Evolutionary conservation across 2,329 filamentous ascomycete species (phyloP).

Genomic region (Onygena corvina): DNA sequence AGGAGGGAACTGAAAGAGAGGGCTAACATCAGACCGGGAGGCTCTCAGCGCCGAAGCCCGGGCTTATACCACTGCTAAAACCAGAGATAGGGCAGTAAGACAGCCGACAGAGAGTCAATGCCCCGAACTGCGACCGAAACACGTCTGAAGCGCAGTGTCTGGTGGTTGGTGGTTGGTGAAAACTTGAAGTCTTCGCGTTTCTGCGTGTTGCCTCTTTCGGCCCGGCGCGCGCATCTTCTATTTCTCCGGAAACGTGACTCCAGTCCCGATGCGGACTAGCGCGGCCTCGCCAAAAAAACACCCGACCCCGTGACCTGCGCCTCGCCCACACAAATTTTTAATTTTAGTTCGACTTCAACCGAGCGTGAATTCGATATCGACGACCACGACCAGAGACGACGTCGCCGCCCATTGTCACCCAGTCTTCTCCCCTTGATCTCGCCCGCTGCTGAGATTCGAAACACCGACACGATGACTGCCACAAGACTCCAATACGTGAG

Average conservation of each 20-base stretch:
- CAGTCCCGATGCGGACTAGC: constrained; percentile 20
- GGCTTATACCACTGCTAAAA: neutral
- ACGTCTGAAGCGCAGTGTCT: constrained; percentile 1
- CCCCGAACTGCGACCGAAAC: neutral
- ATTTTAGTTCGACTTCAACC: constrained; percentile 21
- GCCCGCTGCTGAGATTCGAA: constrained; percentile 31
- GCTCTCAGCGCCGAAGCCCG: neutral
- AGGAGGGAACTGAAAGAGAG: neutral
- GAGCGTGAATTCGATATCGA: constrained; percentile 27
- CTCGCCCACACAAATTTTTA: constrained; percentile 33
- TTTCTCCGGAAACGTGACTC: neutral
- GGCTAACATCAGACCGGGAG: neutral
- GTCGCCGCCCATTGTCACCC: constrained; percentile 28
- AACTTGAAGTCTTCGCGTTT: neutral
- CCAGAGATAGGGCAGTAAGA: neutral
- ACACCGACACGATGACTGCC: constrained; percentile 41
- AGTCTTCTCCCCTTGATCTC: constrained; percentile 23
- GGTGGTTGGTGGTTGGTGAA: constrained; percentile 2
- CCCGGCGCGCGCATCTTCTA: constrained; percentile 12
- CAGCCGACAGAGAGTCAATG: neutral
- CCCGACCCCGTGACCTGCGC: constrained; percentile 15
- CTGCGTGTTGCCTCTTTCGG: constrained; percentile 21
- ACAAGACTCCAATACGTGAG: constrained; percentile 42
- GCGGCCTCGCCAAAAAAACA: constrained; percentile 25
- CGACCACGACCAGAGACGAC: constrained; percentile 34